Conservation (phyloP, 73 alveolate genomes). For the Paramecium tetraurelia region DNA sequence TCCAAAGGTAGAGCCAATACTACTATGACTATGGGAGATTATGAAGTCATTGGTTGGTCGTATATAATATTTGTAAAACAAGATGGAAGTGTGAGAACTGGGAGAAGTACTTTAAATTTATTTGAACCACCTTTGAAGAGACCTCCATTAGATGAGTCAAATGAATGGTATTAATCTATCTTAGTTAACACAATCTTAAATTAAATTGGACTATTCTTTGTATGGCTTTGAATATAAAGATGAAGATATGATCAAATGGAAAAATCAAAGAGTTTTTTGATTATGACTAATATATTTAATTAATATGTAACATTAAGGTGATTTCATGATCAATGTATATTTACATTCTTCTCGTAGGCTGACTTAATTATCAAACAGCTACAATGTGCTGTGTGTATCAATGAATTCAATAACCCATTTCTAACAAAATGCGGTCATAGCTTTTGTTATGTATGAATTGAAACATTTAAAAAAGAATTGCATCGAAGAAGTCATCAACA, state of each 20-base stretch:
- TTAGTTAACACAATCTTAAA: neutral
- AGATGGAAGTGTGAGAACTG: neutral
- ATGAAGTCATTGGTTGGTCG: slow-evolving; percentile 15
- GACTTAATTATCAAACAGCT: neutral
- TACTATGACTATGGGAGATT: neutral
- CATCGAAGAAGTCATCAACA: slow-evolving; percentile 28
- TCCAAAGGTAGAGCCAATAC: neutral
- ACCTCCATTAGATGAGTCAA: slow-evolving; percentile 13
- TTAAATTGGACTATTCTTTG: neutral
- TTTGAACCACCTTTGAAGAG: slow-evolving; percentile 8
- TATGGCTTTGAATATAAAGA: slow-evolving; percentile 27
- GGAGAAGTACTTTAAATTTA: neutral
- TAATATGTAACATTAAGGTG: neutral
- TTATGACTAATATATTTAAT: neutral
- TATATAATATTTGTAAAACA: neutral
- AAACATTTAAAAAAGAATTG: slow-evolving; percentile 21
- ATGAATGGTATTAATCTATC: neutral
- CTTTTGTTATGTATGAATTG: neutral
- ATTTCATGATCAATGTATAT: neutral
- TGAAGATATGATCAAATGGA: slow-evolving; percentile 10
- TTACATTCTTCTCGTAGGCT: neutral
- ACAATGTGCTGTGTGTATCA: neutral
- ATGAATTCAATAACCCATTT: neutral
- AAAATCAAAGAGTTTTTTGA: neutral
- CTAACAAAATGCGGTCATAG: slow-evolving; percentile 46